These are phyloP conservation scores for Drosera spatulata DNA, from an alignment of 179 eudicot genomes.

Conservation along the genomic window DNA sequence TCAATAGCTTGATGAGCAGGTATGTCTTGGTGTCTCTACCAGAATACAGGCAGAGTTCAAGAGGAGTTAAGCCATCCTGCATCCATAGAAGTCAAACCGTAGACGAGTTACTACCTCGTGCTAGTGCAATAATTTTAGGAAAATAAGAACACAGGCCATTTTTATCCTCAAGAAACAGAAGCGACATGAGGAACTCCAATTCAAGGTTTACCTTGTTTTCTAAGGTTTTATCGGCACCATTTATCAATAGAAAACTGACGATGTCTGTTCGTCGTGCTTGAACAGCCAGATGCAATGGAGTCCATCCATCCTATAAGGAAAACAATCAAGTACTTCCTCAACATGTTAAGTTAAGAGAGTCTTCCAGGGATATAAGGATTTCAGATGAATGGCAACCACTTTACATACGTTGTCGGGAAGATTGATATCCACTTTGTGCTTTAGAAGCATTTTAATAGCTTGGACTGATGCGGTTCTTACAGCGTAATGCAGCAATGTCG, in stretches of 20 bases:
- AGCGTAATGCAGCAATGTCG: constrained; percentile 94
- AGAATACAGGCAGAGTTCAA: constrained; percentile 69
- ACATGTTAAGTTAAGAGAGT: neutral
- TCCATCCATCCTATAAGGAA: constrained; percentile 80
- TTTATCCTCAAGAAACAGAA: too few relatives aligned
- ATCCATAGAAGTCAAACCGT: neutral
- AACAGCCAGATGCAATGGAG: constrained; percentile 89
- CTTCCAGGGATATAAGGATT: neutral
- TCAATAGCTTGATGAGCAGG: constrained; percentile 71
- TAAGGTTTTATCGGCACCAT: constrained; percentile 76
- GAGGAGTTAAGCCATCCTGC: constrained; percentile 76
- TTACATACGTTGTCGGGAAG: constrained; percentile 69
- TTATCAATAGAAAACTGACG: constrained; percentile 75
- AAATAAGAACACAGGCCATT: too few relatives aligned
- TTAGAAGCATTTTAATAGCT: constrained; percentile 66
- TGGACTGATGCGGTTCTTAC: constrained; percentile 63
- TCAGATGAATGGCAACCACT: neutral
- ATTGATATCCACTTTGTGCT: constrained; percentile 80
- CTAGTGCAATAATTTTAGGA: too few relatives aligned
- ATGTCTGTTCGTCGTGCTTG: constrained; percentile 88
- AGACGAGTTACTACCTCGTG: too few relatives aligned
- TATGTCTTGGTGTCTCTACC: constrained; percentile 66
- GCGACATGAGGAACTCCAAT: too few relatives aligned
- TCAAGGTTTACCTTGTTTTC: constrained; percentile 47
- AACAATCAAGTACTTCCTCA: constrained; percentile 1